Evolutionary conservation across 1,284 basidiomycete genomes (phyloP).

Genomic region (Pholiota adiposa): DNA sequence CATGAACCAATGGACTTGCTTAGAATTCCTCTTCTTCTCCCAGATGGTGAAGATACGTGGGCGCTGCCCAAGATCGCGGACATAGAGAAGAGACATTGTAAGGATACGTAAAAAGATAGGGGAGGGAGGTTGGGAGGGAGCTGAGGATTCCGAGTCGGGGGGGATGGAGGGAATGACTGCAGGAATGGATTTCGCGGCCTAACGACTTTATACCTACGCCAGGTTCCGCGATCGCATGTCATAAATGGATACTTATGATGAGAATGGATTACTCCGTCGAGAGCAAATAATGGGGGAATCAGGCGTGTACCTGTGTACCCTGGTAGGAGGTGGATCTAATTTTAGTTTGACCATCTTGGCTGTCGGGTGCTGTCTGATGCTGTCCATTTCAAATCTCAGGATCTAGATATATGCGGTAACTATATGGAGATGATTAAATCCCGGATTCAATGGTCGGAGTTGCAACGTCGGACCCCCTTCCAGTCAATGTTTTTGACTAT

Average conservation of each 20-base stretch:
- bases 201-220: slow-evolving; percentile 5
- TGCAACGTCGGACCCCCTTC: background rate
- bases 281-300: slow-evolving; percentile 4
- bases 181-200: background rate
- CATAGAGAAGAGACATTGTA: slow-evolving; percentile 34
- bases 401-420: background rate
- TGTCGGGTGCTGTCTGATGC: background rate
- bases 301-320: slow-evolving; percentile 1
- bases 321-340: background rate
- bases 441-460: background rate
- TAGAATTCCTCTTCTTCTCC: slow-evolving; percentile 55
- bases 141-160: background rate
- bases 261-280: slow-evolving; percentile 10
- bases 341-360: background rate
- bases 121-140: slow-evolving; percentile 5
- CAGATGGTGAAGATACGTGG: slow-evolving; percentile 47
- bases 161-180: background rate
- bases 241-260: slow-evolving; percentile 1
- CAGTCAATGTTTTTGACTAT: too few relatives aligned
- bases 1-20: slow-evolving; percentile 52
- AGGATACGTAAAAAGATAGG: background rate
- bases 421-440: background rate
- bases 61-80: slow-evolving; percentile 45
- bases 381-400: slow-evolving; percentile 1
- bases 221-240: slow-evolving; percentile 7